Base-by-base conservation (phyloP, 352 stramenopile species). In the Stramenopiles sp. region DNA sequence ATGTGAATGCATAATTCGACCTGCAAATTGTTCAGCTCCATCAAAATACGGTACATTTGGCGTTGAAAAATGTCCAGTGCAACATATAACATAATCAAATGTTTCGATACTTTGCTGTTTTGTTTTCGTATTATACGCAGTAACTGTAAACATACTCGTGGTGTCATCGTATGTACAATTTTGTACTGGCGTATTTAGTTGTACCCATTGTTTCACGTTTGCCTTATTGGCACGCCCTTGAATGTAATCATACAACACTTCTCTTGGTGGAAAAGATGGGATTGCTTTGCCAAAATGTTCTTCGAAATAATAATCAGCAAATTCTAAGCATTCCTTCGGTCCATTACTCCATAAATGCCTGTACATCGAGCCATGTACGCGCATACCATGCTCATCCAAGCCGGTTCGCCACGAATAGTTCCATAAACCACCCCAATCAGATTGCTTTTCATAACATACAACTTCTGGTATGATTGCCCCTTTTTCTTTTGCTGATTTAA, bases 41-140 rank as follows among this genome's bases (percentile, higher is more conserved):
- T 69, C 77, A 29, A 89, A 63, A 7, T 27, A 20, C 29, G 87
- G 85, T 30, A 81, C 80, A 7, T 82, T 84, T 27, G 84, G 83
- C 63, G 74, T 63, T 1, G 80, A 78, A 79, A 89, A 91, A 79
- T 91, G 87, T 29, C 87, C 87, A 79, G 90, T 90, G 79, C 82
- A 86, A 63, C 90, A 80, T 32, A 83, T 83, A 7, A 91, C 84
- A 33, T 79, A 82, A 78, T 90, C 85, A 80, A 90, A 91, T 38
- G 38, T 53, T 13, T 53, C 38, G 13, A 13, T 53, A 53, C 4
- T 13, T 53, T 53, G 4, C 13, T 53, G 4, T 53, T 53, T 4
- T 13, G 38, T 53, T 13, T 4, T 53, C 13, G 38, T 53, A 13
- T 53, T 53, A 53, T 53, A 53, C 38, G 38, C 4, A 53, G 38